Conservation (phyloP, 129 eudicot genomes). For the Logfia minima region DNA sequence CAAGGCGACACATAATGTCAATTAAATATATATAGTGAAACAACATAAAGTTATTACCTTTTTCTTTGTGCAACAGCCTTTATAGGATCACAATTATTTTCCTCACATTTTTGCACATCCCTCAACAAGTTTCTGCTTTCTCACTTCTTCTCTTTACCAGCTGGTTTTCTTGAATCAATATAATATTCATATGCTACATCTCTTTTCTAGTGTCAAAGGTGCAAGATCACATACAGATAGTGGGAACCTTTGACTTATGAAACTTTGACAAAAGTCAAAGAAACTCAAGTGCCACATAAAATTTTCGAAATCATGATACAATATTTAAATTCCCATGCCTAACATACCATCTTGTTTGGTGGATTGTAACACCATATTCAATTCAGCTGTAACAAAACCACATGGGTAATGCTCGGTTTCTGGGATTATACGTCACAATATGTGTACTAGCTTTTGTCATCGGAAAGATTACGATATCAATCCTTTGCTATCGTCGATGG, state of each 20-base stretch:
- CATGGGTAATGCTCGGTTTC: constrained; percentile 45
- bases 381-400: neutral
- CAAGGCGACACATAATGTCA: constrained; percentile 7
- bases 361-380: neutral
- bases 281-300: neutral
- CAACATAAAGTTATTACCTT: constrained; percentile 18
- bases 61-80: neutral
- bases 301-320: neutral
- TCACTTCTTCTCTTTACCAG: neutral
- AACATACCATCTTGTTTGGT: constrained; percentile 12
- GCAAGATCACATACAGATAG: constrained; percentile 11
- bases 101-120: neutral
- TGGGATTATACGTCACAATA: constrained; percentile 66
- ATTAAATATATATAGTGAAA: neutral
- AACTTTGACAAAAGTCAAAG: constrained; percentile 26
- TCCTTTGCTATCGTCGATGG: constrained; percentile 76
- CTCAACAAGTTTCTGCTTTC: neutral
- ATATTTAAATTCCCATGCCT: constrained; percentile 25
- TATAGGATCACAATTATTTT: constrained; percentile 17
- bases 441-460: constrained; percentile 61
- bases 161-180: constrained; percentile 3
- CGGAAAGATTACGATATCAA: constrained; percentile 71
- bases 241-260: constrained; percentile 12
- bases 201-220: neutral
- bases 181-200: neutral